Evolutionary conservation across 192 early-diverging fungal species (phyloP).

Genomic region (Mycoemilia scoparia): DNA sequence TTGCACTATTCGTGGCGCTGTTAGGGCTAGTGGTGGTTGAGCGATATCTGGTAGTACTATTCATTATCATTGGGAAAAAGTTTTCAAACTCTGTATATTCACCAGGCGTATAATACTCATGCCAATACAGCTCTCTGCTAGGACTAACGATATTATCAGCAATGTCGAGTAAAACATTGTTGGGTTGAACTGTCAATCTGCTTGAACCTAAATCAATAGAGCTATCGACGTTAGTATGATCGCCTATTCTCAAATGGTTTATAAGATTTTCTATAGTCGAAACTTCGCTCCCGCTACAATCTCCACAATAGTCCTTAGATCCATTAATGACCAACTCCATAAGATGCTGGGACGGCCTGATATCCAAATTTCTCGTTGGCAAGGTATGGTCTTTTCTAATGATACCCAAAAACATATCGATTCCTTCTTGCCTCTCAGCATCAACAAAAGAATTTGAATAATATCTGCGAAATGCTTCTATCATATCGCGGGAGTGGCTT

Average conservation of each 20-base stretch:
- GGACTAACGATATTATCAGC: too few species aligned
- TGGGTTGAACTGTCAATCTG: too few species aligned
- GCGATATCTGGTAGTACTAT: conserved; percentile 37
- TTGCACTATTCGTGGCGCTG: neutral
- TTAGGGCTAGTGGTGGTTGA: neutral
- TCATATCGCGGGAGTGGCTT: conserved; percentile 86
- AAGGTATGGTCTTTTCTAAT: conserved; percentile 32
- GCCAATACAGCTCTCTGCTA: too few species aligned
- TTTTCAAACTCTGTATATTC: conserved; percentile 54
- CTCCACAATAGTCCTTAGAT: conserved; percentile 28
- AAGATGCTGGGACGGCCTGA: conserved; percentile 65
- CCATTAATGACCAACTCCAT: conserved; percentile 29
- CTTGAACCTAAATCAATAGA: too few species aligned
- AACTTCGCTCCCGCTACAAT: neutral
- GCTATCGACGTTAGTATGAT: too few species aligned
- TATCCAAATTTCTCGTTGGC: conserved; percentile 54
- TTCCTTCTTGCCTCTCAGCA: conserved; percentile 92
- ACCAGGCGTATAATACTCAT: conserved; percentile 72
- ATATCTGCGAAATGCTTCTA: conserved; percentile 79
- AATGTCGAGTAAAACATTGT: too few species aligned
- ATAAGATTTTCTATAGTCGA: too few species aligned
- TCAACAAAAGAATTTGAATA: conserved; percentile 92
- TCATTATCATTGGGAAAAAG: conserved; percentile 75
- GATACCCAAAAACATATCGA: conserved; percentile 77
- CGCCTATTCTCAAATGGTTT: too few species aligned